These are phyloP conservation scores for Arthrobotrys entomopaga DNA, from an alignment of 2,329 filamentous ascomycete species.

Conservation along the genomic window DNA sequence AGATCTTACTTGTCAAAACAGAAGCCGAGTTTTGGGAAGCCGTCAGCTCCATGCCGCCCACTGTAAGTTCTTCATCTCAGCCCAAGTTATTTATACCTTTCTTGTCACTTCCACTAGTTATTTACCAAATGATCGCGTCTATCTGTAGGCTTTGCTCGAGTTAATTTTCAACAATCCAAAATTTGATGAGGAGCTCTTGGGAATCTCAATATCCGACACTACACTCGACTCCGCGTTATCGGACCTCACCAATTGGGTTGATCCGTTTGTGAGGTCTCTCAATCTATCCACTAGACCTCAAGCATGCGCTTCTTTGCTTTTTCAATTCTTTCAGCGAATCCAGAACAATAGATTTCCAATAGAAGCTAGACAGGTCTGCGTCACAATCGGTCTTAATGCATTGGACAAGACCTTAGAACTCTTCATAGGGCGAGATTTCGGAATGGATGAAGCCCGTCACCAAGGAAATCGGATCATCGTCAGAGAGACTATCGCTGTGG, in stretches of 20 bases:
- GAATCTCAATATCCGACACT: constrained; percentile 52
- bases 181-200: constrained; percentile 56
- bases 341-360: constrained; percentile 63
- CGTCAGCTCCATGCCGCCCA: constrained; percentile 52
- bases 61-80: constrained; percentile 19
- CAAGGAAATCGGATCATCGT: constrained; percentile 65
- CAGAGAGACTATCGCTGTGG: constrained; percentile 65
- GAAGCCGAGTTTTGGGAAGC: constrained; percentile 59
- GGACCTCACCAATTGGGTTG: constrained; percentile 58
- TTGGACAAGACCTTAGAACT: constrained; percentile 64
- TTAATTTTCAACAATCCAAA: constrained; percentile 57
- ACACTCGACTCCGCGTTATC: constrained; percentile 52
- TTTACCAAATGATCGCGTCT: constrained; percentile 36
- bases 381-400: constrained; percentile 64
- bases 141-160: constrained; percentile 55
- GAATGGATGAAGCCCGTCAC: constrained; percentile 64
- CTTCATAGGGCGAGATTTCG: constrained; percentile 61
- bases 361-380: constrained; percentile 64
- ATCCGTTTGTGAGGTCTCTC: constrained; percentile 57
- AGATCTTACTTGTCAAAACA: constrained; percentile 57
- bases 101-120: not conserved
- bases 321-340: constrained; percentile 59
- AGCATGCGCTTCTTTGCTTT: constrained; percentile 55
- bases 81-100: not conserved
- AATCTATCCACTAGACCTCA: constrained; percentile 54